Conservation (phyloP, 2,329 filamentous ascomycete species). For the Chrysosporium keratinophilum region DNA sequence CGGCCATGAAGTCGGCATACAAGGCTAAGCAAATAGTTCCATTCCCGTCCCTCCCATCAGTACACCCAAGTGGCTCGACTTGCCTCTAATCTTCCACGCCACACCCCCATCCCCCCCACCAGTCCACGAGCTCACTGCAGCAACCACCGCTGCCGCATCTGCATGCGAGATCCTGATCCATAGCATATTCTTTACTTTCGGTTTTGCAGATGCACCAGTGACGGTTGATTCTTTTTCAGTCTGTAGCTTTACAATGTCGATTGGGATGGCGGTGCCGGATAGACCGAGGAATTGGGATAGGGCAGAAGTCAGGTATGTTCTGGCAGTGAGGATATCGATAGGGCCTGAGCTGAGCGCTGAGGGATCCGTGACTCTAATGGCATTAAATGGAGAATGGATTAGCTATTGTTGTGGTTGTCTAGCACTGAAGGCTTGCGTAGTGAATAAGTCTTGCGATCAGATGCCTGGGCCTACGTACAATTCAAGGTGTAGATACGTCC, state of each 20-base stretch:
- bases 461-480: constrained; percentile 22
- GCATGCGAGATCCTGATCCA: constrained; percentile 40
- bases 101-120: constrained; percentile 24
- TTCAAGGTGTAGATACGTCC: constrained; percentile 37
- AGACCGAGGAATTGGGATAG: constrained; percentile 40
- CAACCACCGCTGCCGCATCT: constrained; percentile 36
- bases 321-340: constrained; percentile 39
- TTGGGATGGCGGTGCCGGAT: constrained; percentile 37
- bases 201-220: constrained; percentile 12
- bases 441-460: not conserved
- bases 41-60: constrained; percentile 27
- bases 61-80: constrained; percentile 30
- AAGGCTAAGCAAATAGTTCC: constrained; percentile 23
- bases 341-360: constrained; percentile 10
- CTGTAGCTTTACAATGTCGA: constrained; percentile 39
- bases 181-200: constrained; percentile 16
- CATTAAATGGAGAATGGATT: constrained; percentile 18
- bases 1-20: too few relatives aligned
- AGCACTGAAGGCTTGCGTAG: not conserved
- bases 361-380: constrained; percentile 13
- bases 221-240: constrained; percentile 6
- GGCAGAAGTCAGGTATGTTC: constrained; percentile 37
- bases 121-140: constrained; percentile 40
- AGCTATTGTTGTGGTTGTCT: not conserved
- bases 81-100: constrained; percentile 32